Conservation (phyloP, 2,329 filamentous ascomycete genomes). For the Tolypocladium endophyticum region DNA sequence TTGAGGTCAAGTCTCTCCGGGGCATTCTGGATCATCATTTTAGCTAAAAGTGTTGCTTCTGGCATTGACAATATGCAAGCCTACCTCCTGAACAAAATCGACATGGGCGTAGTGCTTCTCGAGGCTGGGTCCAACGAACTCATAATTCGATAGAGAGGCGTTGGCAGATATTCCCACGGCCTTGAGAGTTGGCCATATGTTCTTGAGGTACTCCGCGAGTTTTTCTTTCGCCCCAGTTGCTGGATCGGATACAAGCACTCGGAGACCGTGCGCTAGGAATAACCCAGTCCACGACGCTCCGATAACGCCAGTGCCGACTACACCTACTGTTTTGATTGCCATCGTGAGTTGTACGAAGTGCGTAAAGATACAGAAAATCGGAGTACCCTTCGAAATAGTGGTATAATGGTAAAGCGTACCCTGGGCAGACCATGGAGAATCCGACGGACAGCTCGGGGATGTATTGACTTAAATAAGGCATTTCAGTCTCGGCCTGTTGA, state of each 20-base stretch:
- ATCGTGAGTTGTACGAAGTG: not conserved
- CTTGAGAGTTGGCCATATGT: conserved; percentile 3
- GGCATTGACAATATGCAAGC: not conserved
- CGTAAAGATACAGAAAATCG: no score
- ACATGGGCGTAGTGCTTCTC: conserved; percentile 7
- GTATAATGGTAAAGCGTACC: no score
- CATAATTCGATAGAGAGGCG: conserved; percentile 1
- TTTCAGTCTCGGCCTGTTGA: no score
- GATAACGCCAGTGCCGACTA: conserved; percentile 21
- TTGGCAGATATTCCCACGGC: not conserved
- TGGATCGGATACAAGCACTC: conserved; percentile 29
- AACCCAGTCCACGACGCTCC: conserved; percentile 26
- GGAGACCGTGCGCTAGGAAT: conserved; percentile 18
- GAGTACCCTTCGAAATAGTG: no score
- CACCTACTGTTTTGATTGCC: conserved; percentile 8
- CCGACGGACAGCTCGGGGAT: no score
- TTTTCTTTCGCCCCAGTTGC: conserved; percentile 20
- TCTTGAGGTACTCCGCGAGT: conserved; percentile 8
- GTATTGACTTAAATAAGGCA: no score
- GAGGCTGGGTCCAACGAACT: conserved; percentile 1
- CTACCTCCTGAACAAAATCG: conserved; percentile 23
- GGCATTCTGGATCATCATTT: conserved; percentile 14
- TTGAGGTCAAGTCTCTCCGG: conserved; percentile 29
- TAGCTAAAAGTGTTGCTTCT: no score
- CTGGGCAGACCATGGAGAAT: no score